Evolutionary conservation across 768 basidiomycete genomes (phyloP), one percentile per base, ranked within the genome.

Genomic region (Rhizopogon rudus): DNA sequence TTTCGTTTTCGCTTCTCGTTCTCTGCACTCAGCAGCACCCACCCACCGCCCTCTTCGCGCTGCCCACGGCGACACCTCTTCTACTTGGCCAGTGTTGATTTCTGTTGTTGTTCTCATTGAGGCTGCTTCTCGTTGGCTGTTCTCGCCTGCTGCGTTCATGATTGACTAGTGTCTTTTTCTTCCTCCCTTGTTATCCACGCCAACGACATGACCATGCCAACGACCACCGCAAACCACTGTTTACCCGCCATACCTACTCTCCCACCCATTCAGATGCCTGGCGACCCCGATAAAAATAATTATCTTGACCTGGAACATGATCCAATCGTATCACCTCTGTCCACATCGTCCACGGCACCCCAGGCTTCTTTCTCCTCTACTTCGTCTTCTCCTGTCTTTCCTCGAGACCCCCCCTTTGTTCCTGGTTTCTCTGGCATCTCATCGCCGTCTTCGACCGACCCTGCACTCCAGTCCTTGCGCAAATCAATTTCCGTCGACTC

Each of bases 401-500:
- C 41, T 29, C 52, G 41, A 20, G 52, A 48, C 40, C 9, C 56
- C 37, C 54, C 56, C 17, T 50, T 44, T 4, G 13, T n/a, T 17
- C 31, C 44, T 16, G 28, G 41, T 16, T 17, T 25, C 40, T 55
- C 56, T 16, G 48, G 20, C 17, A 14, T 50, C 22, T 29, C 54
- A 44, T 55, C 39, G 37, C 22, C 51, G 22, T 25, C 65, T 48
- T 57, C 68, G 40, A 50, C 67, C 49, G 66, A 64, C 62, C 60
- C 55, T 17, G 55, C 60, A 40, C 51, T 63, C 37, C 67, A 67
- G 52, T 66, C 65, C 56, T 78, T 91, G 53, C 80, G 87, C 62
- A 90, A 90, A 73, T 86, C 88, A 29, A 70, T 87, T 57, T 91
- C 89, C 20, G 87, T 84, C 57, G 89, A 91, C 68, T 91, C 89